phyloP scores from a whole-genome alignment of 2,329 filamentous ascomycete species.

The Cytospora piceae region DNA sequence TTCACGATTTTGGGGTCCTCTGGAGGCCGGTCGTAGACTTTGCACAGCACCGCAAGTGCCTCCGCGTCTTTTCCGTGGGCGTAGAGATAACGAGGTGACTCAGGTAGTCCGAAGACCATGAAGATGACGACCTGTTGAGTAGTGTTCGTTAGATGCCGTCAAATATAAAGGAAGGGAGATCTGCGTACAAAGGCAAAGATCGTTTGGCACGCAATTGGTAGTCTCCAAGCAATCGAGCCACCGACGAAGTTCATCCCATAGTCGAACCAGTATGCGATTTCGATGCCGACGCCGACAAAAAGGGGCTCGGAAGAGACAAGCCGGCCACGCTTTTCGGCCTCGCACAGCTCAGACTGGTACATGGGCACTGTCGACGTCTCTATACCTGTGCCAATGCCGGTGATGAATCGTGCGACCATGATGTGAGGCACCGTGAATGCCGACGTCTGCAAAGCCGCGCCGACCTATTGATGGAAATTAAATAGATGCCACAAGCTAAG shows the following conservation, averaged over 20 bases:
- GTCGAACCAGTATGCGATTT: conserved; percentile 40
- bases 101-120: conserved; percentile 37
- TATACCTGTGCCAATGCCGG: conserved; percentile 36
- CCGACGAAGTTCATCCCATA: conserved; percentile 39
- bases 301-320: conserved; percentile 46
- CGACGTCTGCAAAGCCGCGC: conserved; percentile 36
- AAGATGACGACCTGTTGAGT: conserved; percentile 31
- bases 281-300: conserved; percentile 37
- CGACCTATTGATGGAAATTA: conserved; percentile 27
- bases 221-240: conserved; percentile 38
- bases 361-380: conserved; percentile 44
- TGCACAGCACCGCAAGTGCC: conserved; percentile 38
- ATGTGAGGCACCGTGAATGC: conserved; percentile 45
- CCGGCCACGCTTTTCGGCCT: conserved; percentile 46
- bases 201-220: conserved; percentile 41
- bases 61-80: conserved; percentile 37
- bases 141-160: too few relatives aligned
- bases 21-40: conserved; percentile 46
- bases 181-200: conserved; percentile 36
- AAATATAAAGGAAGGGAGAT: neutral
- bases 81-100: conserved; percentile 38
- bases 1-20: conserved; percentile 44
- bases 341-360: conserved; percentile 50
- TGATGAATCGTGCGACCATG: conserved; percentile 45
- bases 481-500: too few relatives aligned